A percentile compares a stretch with the other conserved stretches of the same genome.
These are phyloP conservation scores for Mucor saturninus DNA, from an alignment of 371 early-diverging fungal species.

Conservation along the genomic window DNA sequence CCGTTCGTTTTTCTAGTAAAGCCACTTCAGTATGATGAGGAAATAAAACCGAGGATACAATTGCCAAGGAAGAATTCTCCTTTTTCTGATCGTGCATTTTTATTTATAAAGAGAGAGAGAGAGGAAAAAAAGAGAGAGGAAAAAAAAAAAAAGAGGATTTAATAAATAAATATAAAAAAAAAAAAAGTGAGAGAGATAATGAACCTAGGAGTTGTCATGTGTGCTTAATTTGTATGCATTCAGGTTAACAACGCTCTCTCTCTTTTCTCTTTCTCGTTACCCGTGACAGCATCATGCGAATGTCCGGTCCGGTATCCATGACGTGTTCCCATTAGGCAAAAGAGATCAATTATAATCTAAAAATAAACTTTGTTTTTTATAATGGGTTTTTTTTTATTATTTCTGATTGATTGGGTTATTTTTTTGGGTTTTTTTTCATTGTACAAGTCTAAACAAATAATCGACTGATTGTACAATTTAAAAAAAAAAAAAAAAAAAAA, in stretches of 20 bases:
- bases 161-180: not conserved
- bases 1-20: slow-evolving; percentile 18
- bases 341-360: not conserved
- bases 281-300: no score
- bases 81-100: no score
- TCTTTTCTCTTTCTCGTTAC: no score
- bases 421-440: slow-evolving; percentile 11
- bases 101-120: no score
- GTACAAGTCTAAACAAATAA: slow-evolving; percentile 20
- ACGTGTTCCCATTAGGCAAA: no score
- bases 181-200: not conserved
- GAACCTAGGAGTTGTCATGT: no score
- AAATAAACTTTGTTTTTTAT: no score
- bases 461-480: slow-evolving; percentile 7
- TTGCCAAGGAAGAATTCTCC: slow-evolving; percentile 10
- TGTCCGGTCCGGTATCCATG: no score
- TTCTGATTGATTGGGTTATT: not conserved
- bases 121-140: not conserved
- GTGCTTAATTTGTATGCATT: no score
- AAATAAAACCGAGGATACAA: slow-evolving; percentile 30
- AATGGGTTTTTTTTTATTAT: not conserved
- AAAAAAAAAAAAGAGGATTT: slow-evolving; percentile 3
- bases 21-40: slow-evolving; percentile 19
- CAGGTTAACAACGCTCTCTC: no score
- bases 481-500: slow-evolving; percentile 7